Base-by-base conservation (phyloP, 495 filamentous ascomycete genomes). In the Astrothelium subdiscretum region DNA sequence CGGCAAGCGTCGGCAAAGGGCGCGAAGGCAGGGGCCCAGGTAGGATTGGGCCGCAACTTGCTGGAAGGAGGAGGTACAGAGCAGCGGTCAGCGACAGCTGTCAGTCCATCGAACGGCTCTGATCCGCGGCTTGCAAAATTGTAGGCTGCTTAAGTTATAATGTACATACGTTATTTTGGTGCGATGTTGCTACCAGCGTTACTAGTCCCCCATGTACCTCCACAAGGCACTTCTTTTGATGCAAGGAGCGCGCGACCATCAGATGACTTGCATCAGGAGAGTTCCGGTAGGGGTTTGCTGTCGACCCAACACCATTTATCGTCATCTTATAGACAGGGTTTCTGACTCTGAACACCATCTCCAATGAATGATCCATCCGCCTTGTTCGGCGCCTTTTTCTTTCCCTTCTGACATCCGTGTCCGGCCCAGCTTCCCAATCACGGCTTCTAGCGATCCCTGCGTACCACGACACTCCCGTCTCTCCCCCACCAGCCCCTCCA, bases 201-300 rank as follows among this genome's bases (percentile, higher is more conserved):
- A 54, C 22, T 29, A 27, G 20, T 8, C 35, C 8, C 8, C 35
- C 35, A 38, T 38, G 15, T 15, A 38, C 35, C 8, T 38, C 8
- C 8, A 6, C 15, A 38, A 38, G 35, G 35, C 15, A 38, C 8
- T 15, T 38, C 8, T 6, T 38, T 15, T 38, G 35, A 38, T 15
- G 48, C 12, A 20, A 54, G 48, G 48, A 29, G 5, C 6, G 11
- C 12, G 20, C 48, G 48, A 38, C 15, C 43, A 48, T 48, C 43
- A 48, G 29, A 54, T 54, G 48, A 54, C 48, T 54, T 54, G 48
- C 48, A 54, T 54, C 48, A 27, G 48, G 48, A 54, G 48, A 26
- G 11, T 54, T 26, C 48, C 48, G 48, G 48, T 27, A 3, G 24
- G 48, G 43, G 11, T 54, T 20, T 54, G n/a, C n/a, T n/a, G n/a